phyloP scores from a whole-genome alignment of 495 filamentous ascomycete genomes.

The Mytilinidion resinicola region DNA sequence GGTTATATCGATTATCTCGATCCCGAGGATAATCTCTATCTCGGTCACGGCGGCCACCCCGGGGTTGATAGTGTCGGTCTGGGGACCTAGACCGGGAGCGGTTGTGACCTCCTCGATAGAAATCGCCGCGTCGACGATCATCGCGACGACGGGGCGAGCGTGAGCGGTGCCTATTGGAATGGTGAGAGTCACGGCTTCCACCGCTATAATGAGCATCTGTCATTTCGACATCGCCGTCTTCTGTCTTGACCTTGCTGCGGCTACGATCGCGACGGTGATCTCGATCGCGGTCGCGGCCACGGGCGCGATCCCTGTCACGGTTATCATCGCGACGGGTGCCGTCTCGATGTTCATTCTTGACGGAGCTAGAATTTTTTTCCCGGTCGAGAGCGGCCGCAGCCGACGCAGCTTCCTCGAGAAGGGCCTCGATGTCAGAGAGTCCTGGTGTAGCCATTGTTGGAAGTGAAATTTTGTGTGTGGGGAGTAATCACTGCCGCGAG shows the following conservation, averaged over 20 bases:
- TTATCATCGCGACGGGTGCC: conserved; percentile 51
- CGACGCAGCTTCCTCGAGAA: conserved; percentile 80
- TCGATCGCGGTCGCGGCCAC: conserved; percentile 56
- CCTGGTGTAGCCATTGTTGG: background rate
- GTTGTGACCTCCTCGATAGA: conserved; percentile 47
- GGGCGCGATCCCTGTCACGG: conserved; percentile 43
- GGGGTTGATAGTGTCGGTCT: conserved; percentile 72
- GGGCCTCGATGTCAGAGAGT: conserved; percentile 53
- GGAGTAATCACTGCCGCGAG: background rate
- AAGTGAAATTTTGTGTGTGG: background rate
- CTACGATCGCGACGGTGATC: conserved; percentile 61
- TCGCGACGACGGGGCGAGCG: conserved; percentile 76
- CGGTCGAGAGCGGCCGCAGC: conserved; percentile 41
- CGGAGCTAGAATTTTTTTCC: conserved; percentile 54
- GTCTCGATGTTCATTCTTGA: conserved; percentile 50
- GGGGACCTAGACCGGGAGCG: conserved; percentile 74
- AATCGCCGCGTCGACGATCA: conserved; percentile 33
- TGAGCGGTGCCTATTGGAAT: conserved; percentile 79
- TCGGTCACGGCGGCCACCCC: conserved; percentile 43
- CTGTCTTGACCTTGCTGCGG: conserved; percentile 37
- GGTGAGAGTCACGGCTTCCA: conserved; percentile 66
- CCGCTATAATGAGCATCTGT: conserved; percentile 60
- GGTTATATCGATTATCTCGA: conserved; percentile 43
- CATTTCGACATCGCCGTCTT: conserved; percentile 62
- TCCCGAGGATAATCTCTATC: conserved; percentile 39